Evolutionary conservation across 2,329 filamentous ascomycete genomes (phyloP).

Genomic region (Fusarium gaditjirri): DNA sequence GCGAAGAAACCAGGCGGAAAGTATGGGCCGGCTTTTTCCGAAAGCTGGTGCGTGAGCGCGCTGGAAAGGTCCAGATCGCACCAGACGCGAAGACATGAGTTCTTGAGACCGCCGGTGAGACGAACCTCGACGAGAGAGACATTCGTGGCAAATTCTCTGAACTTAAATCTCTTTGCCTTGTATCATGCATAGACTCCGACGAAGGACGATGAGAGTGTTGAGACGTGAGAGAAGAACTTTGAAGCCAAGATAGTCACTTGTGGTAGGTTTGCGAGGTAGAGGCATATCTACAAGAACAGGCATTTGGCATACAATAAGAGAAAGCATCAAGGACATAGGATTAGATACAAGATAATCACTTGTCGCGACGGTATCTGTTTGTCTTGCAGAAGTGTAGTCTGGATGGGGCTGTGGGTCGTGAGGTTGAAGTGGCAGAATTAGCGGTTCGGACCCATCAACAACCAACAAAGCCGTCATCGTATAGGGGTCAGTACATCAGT

Average conservation of each 20-base stretch:
- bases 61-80: not conserved
- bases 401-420: not conserved
- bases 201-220: too few species aligned
- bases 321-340: not conserved
- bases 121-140: not conserved
- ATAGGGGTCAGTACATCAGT: conserved; percentile 31
- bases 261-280: too few species aligned
- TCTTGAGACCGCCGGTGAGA: not conserved
- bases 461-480: conserved; percentile 17
- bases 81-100: not conserved
- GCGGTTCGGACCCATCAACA: not conserved
- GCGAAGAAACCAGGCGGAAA: not conserved
- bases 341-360: too few species aligned
- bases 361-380: too few species aligned
- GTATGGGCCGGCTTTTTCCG: not conserved
- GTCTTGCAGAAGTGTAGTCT: not conserved
- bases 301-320: not conserved
- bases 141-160: not conserved
- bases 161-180: too few species aligned
- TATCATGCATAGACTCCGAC: too few species aligned
- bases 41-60: not conserved
- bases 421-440: not conserved
- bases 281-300: fast-evolving
- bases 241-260: too few species aligned
- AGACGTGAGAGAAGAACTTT: too few species aligned